Conservation (phyloP, 176 grass and related monocot species). For the Zea luxurians region DNA sequence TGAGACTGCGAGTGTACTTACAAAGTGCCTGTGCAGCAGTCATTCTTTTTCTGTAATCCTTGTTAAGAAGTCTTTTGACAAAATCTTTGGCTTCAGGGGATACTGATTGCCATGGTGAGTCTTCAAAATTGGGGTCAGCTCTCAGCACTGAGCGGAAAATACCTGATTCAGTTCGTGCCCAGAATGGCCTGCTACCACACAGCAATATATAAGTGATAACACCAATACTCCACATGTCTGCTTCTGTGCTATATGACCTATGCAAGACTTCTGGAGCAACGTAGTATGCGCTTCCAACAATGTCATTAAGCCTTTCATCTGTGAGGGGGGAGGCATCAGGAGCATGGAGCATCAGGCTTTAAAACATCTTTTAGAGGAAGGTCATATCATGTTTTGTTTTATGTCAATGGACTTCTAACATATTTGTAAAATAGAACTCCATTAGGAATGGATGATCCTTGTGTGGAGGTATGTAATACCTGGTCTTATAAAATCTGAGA, state of each 20-base stretch:
- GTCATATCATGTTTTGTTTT: slow-evolving; percentile 1
- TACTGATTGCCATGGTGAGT: slow-evolving; percentile 74
- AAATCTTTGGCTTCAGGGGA: slow-evolving; percentile 94
- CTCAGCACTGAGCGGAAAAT: slow-evolving; percentile 97
- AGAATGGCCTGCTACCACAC: slow-evolving; percentile 96
- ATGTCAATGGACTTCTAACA: background rate
- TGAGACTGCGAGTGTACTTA: slow-evolving; percentile 40
- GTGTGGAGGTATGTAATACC: slow-evolving; percentile 51
- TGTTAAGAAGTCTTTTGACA: slow-evolving; percentile 94
- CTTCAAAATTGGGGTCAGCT: slow-evolving; percentile 96
- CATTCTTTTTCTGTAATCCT: slow-evolving; percentile 99
- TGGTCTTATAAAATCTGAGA: slow-evolving; percentile 95
- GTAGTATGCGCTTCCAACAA: slow-evolving; percentile 99
- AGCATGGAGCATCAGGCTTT: slow-evolving; percentile 22
- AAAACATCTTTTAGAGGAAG: background rate
- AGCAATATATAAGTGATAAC: slow-evolving; percentile 97
- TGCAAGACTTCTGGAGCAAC: slow-evolving; percentile 98
- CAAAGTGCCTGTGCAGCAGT: slow-evolving; percentile 95
- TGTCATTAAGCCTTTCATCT: slow-evolving; percentile 99
- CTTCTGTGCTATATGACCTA: slow-evolving; percentile 94
- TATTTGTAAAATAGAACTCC: slow-evolving; percentile 24
- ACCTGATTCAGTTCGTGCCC: slow-evolving; percentile 98
- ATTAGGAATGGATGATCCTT: slow-evolving; percentile 17
- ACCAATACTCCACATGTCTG: slow-evolving; percentile 98
- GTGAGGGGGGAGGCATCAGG: slow-evolving; percentile 26